Conservation (phyloP, 345 rosid genomes). For the Eucalyptus curtisii region DNA sequence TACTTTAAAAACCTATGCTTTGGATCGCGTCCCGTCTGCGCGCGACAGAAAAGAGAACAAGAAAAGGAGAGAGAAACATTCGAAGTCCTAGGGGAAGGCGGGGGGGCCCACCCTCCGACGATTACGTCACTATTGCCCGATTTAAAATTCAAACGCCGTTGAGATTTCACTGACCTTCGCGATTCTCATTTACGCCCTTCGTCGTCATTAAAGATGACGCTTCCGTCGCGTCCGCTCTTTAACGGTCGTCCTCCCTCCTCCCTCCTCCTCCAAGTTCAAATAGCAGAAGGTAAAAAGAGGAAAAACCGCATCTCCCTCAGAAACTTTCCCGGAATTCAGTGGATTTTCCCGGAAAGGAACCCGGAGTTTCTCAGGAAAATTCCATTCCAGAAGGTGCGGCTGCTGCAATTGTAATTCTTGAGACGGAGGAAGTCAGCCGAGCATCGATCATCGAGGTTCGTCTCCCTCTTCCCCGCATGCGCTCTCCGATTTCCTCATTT, state of each 20-base stretch:
- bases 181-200: not conserved
- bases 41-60: not conserved
- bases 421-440: not conserved
- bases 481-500: not conserved
- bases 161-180: not conserved
- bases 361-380: not conserved
- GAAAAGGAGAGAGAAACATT: not conserved
- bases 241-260: not conserved
- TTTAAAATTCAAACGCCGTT: not conserved
- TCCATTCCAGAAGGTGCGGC: not conserved
- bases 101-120: not conserved
- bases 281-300: not conserved
- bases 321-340: not conserved
- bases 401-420: not conserved
- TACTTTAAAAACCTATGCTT: not conserved
- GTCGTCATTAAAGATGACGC: not conserved
- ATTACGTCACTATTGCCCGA: not conserved
- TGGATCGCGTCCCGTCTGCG: not conserved
- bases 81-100: not conserved
- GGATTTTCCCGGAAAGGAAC: not conserved
- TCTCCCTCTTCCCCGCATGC: not conserved
- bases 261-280: not conserved
- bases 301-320: not conserved
- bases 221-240: not conserved
- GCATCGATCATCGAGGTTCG: not conserved